A percentile compares a stretch with the other conserved stretches of the same genome.
Conservation (phyloP, 495 filamentous ascomycete genomes). For the Chaetomium tenue region DNA sequence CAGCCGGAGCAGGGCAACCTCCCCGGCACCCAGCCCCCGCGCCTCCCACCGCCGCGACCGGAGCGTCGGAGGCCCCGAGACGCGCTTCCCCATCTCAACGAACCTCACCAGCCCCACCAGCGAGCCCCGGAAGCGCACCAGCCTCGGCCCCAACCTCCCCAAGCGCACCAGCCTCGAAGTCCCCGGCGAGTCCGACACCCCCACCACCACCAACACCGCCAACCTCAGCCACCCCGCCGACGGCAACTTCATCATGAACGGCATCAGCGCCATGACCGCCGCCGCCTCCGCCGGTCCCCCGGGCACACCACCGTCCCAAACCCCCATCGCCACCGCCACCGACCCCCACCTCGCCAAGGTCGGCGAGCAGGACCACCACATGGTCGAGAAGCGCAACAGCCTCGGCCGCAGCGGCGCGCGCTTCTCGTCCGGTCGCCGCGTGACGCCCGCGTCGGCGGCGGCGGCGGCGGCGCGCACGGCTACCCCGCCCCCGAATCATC, state of each 20-base stretch:
- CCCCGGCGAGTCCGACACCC: conserved; percentile 35
- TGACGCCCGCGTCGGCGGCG: conserved; percentile 34
- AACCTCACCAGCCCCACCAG: conserved; percentile 57
- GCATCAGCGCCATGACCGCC: conserved; percentile 31
- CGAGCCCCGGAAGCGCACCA: conserved; percentile 38
- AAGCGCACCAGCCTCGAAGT: conserved; percentile 50
- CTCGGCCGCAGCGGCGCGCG: conserved; percentile 48
- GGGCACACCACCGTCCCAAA: conserved; percentile 25
- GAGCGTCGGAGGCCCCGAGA: conserved; percentile 74
- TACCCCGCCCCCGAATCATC: conserved; percentile 13
- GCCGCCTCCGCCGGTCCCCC: conserved; percentile 33
- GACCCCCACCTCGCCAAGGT: conserved; percentile 43
- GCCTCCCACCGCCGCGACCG: conserved; percentile 67
- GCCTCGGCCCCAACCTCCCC: conserved; percentile 39
- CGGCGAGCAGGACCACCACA: conserved; percentile 32
- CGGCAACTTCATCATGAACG: conserved; percentile 40
- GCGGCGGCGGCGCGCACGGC: conserved; percentile 13
- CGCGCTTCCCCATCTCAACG: conserved; percentile 81
- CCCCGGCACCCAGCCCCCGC: conserved; percentile 64
- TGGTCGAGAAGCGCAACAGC: conserved; percentile 52
- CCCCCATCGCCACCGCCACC: conserved; percentile 27
- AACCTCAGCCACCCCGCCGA: conserved; percentile 42
- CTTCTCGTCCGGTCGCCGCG: conserved; percentile 44
- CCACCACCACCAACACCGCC: conserved; percentile 27
- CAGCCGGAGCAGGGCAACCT: conserved; percentile 65